Evolutionary conservation across 371 early-diverging fungal genomes (phyloP).

Genomic region (Conidiobolus incongruus): DNA sequence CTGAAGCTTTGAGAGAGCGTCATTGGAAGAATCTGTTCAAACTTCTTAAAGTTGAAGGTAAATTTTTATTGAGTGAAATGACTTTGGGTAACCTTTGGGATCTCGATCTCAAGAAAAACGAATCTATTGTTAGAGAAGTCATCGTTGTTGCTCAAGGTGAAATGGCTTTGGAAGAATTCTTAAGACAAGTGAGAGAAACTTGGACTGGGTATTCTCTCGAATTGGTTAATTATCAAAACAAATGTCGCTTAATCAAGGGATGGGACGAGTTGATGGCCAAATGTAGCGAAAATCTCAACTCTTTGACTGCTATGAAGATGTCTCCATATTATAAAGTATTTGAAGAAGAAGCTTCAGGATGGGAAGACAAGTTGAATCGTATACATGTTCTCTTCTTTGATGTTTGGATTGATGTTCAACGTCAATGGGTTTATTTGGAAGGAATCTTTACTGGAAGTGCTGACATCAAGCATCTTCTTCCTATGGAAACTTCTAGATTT

Average conservation of each 20-base stretch:
- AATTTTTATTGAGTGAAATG: constrained; percentile 50
- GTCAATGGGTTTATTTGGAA: constrained; percentile 97
- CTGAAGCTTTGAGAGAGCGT: constrained; percentile 87
- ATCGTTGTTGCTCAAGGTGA: constrained; percentile 91
- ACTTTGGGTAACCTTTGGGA: constrained; percentile 92
- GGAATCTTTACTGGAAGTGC: constrained; percentile 91
- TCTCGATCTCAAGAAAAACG: constrained; percentile 71
- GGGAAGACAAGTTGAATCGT: constrained; percentile 93
- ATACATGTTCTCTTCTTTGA: constrained; percentile 81
- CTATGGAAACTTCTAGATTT: constrained; percentile 86
- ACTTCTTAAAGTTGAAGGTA: constrained; percentile 43
- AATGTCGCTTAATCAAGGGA: constrained; percentile 82
- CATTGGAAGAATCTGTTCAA: constrained; percentile 93
- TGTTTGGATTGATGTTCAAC: constrained; percentile 97
- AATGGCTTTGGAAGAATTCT: constrained; percentile 95
- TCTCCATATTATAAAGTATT: constrained; percentile 95
- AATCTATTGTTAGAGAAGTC: constrained; percentile 58
- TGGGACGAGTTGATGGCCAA: constrained; percentile 96
- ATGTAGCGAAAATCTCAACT: constrained; percentile 84
- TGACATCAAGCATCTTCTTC: constrained; percentile 90
- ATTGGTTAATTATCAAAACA: constrained; percentile 90
- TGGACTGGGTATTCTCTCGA: constrained; percentile 86
- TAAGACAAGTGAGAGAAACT: constrained; percentile 76
- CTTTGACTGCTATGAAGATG: constrained; percentile 87
- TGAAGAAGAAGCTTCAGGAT: constrained; percentile 82